Percentiles rank a stretch among this genome's conserved stretches.
Conservation (phyloP, 176 grass and related monocot genomes). For the Leersia perrieri region DNA sequence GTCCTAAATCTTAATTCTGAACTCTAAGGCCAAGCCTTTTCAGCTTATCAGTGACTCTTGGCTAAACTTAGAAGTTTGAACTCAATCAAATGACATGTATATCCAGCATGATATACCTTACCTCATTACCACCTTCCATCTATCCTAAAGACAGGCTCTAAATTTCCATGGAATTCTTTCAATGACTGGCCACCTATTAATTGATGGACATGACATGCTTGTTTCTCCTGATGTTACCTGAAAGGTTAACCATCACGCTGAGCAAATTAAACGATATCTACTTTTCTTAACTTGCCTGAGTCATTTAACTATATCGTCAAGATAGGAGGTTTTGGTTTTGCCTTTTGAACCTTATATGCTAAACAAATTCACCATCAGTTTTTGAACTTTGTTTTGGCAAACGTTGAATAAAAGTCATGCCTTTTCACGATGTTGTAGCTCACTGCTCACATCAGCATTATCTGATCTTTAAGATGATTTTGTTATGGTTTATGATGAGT, state of each 20-base stretch:
- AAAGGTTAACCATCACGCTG: not conserved
- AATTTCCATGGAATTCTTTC: not conserved
- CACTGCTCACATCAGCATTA: not conserved
- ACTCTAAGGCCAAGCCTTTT: not conserved
- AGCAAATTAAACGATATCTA: not conserved
- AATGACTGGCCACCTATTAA: not conserved
- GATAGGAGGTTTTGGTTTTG: conserved; percentile 11
- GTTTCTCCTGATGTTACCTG: conserved; percentile 4
- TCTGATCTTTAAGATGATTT: not conserved
- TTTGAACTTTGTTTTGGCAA: not conserved
- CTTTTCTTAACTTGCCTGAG: not conserved
- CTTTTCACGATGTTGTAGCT: not conserved
- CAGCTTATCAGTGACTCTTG: not conserved
- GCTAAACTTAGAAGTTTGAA: not conserved
- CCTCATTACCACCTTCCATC: not conserved
- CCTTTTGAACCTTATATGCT: conserved; percentile 1
- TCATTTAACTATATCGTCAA: not conserved
- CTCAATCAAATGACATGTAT: not conserved
- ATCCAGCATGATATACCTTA: not conserved
- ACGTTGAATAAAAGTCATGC: not conserved
- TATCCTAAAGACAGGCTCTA: not conserved
- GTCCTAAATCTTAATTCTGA: not conserved
- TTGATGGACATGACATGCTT: not conserved
- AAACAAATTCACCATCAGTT: not conserved
- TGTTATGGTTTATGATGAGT: not conserved